Evolutionary conservation across 2,329 filamentous ascomycete species (phyloP).

Genomic region (Trichoderma koningiopsis): DNA sequence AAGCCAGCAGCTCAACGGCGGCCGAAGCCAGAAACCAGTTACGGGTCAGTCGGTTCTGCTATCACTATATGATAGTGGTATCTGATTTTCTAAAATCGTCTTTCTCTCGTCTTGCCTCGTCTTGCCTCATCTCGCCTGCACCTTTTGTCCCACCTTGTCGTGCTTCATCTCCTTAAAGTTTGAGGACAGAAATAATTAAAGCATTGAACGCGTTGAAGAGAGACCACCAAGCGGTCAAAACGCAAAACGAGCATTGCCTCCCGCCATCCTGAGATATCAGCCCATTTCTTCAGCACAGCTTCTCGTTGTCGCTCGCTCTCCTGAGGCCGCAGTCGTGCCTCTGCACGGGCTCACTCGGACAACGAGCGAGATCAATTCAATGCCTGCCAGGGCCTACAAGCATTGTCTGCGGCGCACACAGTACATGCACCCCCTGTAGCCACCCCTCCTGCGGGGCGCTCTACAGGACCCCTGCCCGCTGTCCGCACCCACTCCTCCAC

Average conservation of each 20-base stretch:
- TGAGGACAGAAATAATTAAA: not conserved
- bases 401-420: not conserved
- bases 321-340: not conserved
- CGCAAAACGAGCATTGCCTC: not conserved
- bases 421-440: not conserved
- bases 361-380: not conserved
- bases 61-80: not conserved
- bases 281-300: constrained; percentile 2
- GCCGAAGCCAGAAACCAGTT: not conserved
- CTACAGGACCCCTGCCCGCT: not conserved
- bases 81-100: not conserved
- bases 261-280: constrained; percentile 1
- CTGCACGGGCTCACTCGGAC: constrained; percentile 21
- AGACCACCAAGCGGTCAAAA: not conserved
- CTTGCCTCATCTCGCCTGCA: constrained; percentile 20
- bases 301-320: not conserved
- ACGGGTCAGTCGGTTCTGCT: constrained; percentile 6
- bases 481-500: not conserved
- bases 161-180: not conserved
- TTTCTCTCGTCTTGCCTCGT: not conserved
- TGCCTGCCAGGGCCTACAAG: not conserved
- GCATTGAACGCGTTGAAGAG: not conserved
- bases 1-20: not conserved
- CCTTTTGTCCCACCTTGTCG: not conserved
- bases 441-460: not conserved